These are phyloP conservation scores for Cercospora citrullina DNA, from an alignment of 2,329 filamentous ascomycete genomes.

Conservation along the genomic window DNA sequence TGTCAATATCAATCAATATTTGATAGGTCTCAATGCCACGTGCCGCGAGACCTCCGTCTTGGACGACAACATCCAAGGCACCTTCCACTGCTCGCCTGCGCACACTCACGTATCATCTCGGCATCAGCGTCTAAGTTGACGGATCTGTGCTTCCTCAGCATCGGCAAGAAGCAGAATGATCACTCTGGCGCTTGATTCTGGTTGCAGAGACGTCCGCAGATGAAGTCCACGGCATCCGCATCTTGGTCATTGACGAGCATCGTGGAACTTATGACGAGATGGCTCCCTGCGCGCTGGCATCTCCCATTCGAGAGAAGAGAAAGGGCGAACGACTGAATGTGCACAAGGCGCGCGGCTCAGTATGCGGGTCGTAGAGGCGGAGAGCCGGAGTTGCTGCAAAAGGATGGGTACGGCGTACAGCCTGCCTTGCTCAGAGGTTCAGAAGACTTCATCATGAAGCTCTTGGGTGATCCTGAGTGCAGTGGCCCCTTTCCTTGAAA, in stretches of 20 bases:
- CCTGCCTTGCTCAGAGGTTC: not conserved
- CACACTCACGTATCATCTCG: not conserved
- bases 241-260: not conserved
- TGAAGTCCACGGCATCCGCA: not conserved
- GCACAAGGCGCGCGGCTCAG: not conserved
- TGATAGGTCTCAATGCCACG: not conserved
- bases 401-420: not conserved
- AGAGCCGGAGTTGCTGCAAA: not conserved
- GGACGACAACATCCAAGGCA: not conserved
- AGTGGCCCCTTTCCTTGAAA: not conserved
- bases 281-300: not conserved
- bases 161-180: not conserved
- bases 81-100: not conserved
- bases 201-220: not conserved
- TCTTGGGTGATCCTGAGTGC: not conserved
- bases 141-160: not conserved
- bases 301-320: not conserved
- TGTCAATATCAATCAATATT: not conserved
- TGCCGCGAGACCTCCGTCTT: not conserved
- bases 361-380: not conserved
- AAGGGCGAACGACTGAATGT: not conserved
- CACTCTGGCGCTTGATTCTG: not conserved
- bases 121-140: not conserved
- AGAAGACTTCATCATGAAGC: not conserved
- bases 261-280: not conserved